Evolutionary conservation across 2,329 filamentous ascomycete genomes (phyloP).

Genomic region (Phaeomoniella chlamydospora): DNA sequence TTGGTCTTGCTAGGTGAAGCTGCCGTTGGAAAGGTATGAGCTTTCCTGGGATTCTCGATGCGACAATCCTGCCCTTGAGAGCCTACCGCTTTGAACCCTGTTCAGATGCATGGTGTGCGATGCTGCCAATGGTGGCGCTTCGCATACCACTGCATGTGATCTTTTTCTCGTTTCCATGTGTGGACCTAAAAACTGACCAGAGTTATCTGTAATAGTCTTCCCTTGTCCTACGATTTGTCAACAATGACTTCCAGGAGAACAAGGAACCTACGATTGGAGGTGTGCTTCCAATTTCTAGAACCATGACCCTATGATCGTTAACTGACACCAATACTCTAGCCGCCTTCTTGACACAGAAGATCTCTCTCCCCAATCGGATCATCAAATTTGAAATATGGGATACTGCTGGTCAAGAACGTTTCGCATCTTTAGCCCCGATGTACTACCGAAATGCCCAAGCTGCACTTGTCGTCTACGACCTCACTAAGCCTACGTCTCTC

Average conservation of each 20-base stretch:
- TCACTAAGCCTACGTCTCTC: constrained; percentile 90
- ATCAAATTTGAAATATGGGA: constrained; percentile 97
- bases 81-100: background rate
- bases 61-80: background rate
- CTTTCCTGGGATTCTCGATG: no score
- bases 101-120: background rate
- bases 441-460: constrained; percentile 99
- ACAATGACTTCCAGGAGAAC: constrained; percentile 99
- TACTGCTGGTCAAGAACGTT: constrained; percentile 93
- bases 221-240: constrained; percentile 93
- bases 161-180: background rate
- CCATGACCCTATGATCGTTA: constrained; percentile 1
- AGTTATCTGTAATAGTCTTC: constrained; percentile 81
- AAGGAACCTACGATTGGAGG: constrained; percentile 98
- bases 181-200: no score
- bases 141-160: no score
- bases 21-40: constrained; percentile 86
- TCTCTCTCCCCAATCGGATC: constrained; percentile 74
- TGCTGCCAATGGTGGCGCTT: background rate
- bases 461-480: constrained; percentile 94
- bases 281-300: constrained; percentile 28
- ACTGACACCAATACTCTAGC: constrained; percentile 36
- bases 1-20: constrained; percentile 94
- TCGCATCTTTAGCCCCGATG: constrained; percentile 93
- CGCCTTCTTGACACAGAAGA: constrained; percentile 97